phyloP scores from a whole-genome alignment of 192 early-diverging fungal species.

The Phycomyces nitens region DNA sequence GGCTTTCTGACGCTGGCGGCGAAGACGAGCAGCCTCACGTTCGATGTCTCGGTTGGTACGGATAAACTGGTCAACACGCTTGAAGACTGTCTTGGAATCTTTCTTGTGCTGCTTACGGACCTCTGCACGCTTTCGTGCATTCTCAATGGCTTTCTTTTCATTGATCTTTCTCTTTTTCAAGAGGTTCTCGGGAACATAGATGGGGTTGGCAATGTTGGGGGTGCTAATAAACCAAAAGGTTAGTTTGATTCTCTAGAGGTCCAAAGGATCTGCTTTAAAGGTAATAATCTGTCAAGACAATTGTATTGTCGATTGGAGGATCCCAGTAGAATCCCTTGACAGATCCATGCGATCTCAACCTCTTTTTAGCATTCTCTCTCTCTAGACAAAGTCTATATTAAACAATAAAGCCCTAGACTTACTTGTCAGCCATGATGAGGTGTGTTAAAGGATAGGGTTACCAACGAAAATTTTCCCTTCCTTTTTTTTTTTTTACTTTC shows the following conservation, averaged over 20 bases:
- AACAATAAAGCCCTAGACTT: not conserved
- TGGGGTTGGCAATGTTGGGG: slow-evolving; percentile 51
- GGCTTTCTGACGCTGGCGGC: not conserved
- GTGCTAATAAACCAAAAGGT: slow-evolving; percentile 20
- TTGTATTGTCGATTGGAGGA: not conserved
- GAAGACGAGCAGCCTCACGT: slow-evolving; percentile 16
- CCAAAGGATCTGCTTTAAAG: too few relatives aligned
- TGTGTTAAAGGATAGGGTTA: not conserved
- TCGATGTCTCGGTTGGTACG: slow-evolving; percentile 3
- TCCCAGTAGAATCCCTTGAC: not conserved
- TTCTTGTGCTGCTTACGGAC: slow-evolving; percentile 3
- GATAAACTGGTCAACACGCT: slow-evolving; percentile 23
- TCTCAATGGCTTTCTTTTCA: slow-evolving; percentile 62
- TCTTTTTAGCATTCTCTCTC: not conserved
- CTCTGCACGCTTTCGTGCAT: slow-evolving; percentile 18
- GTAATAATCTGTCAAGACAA: too few relatives aligned
- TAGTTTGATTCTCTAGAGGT: too few relatives aligned
- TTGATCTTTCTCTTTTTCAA: slow-evolving; percentile 78
- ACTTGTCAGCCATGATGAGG: slow-evolving; percentile 1
- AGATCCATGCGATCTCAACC: slow-evolving; percentile 5
- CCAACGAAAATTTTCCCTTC: not conserved
- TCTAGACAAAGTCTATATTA: not conserved
- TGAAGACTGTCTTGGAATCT: slow-evolving; percentile 24
- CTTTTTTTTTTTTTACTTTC: not conserved
- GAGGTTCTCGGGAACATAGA: slow-evolving; percentile 73